Evolutionary conservation across 2,329 filamentous ascomycete species (phyloP), one percentile per base, ranked within the genome.

Genomic region (Clonostachys rosea): DNA sequence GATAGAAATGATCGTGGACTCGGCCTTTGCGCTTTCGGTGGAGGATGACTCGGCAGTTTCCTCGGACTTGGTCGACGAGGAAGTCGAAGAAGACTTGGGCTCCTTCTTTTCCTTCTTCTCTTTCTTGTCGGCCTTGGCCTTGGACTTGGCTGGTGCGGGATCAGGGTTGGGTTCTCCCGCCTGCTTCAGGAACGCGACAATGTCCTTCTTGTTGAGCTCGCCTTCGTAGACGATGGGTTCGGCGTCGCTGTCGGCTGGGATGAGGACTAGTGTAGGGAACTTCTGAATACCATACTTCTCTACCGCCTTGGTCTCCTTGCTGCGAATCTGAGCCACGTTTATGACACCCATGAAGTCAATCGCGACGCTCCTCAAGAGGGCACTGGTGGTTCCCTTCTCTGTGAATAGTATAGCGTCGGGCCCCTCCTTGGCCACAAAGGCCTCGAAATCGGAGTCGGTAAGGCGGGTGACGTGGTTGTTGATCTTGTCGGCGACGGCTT

Each of bases 391-490:
- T 18, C 91, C 90, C 73, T 97, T 99, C 48, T 96, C 89, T 3
- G 89, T 95, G 68, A 99, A 97, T 4, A 99, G 73, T 34, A 99
- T 83, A 0, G 88, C 91, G 73, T 95, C 96, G 44, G 91, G 81
- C 12, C 76, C 79, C 17, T 87, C 80, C 50, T 83, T 84, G 41
- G 80, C 77, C 49, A 96, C 66, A 79, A 92, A 99, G 12, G 71
- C 71, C 48, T 90, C 84, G 36, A 95, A 60, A 42, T 88, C 86
- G 67, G 88, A 89, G 65, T 95, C 90, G 14, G 84, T 83, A 43
- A 96, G 72, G 52, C 82, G 81, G 63, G 86, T 86, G 40, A 99
- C 92, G 59, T 94, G 85, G 69, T 97, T 97, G 56, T 89, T 91
- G 57, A 99, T 96, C 68, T 87, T 89, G 57, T 88, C 83, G 45